A percentile compares a stretch with the other conserved stretches of the same genome.
These are phyloP conservation scores for Coniochaeta sp. DNA, from an alignment of 2,329 filamentous ascomycete species.

Conservation along the genomic window DNA sequence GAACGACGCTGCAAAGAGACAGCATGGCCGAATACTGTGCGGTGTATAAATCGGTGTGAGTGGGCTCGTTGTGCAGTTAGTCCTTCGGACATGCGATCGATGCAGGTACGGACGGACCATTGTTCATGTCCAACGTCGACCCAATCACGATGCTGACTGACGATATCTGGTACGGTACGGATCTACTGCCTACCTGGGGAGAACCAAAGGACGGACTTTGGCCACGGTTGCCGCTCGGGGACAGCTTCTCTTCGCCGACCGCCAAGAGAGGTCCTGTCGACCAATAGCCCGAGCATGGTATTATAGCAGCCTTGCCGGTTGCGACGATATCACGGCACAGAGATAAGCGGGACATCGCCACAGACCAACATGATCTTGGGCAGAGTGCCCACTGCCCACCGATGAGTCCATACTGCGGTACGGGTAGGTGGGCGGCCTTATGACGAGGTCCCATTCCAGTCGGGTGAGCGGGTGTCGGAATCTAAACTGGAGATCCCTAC, in stretches of 20 bases:
- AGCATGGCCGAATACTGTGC: not conserved
- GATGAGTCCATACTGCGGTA: no score
- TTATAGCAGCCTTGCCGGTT: not conserved
- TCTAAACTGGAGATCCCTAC: not conserved
- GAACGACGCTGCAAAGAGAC: not conserved
- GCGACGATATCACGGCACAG: not conserved
- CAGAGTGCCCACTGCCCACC: no score
- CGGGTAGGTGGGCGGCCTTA: not conserved
- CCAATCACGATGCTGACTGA: not conserved
- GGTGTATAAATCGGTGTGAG: not conserved
- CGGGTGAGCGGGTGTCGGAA: not conserved
- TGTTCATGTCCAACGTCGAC: not conserved
- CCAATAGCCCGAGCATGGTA: not conserved
- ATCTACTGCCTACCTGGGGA: not conserved
- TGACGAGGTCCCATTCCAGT: not conserved
- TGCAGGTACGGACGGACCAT: not conserved
- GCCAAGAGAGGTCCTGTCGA: not conserved
- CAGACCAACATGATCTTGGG: not conserved
- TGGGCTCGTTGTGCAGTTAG: not conserved
- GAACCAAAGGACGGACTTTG: not conserved
- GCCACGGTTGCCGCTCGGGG: not conserved
- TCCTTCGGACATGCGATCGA: not conserved
- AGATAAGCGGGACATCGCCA: not conserved
- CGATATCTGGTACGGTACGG: not conserved
- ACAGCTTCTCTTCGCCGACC: not conserved